Percentiles rank a stretch among this genome's conserved stretches.
Evolutionary conservation across 768 basidiomycete species (phyloP).

Genomic region (Dacryopinax primogenitus): DNA sequence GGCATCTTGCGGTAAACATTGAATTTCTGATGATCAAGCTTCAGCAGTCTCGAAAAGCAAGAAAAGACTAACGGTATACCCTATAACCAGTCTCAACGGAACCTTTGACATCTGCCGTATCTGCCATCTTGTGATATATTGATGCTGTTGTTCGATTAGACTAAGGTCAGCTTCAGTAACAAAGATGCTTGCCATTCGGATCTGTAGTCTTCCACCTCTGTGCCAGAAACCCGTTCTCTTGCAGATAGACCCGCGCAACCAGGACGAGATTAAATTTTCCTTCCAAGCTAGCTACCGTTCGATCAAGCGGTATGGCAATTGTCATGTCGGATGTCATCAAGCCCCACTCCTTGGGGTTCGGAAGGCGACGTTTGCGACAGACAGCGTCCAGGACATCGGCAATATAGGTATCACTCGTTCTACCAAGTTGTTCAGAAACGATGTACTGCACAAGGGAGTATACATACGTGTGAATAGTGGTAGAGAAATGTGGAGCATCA

Average conservation of each 20-base stretch:
- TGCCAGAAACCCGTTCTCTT: conserved; percentile 54
- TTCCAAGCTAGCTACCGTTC: conserved; percentile 90
- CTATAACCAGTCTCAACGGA: conserved; percentile 52
- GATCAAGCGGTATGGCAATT: conserved; percentile 77
- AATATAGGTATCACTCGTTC: conserved; percentile 89
- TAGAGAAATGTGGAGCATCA: conserved; percentile 66
- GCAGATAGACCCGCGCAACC: conserved; percentile 64
- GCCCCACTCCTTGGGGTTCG: conserved; percentile 67
- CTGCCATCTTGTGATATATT: not conserved
- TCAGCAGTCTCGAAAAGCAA: not conserved
- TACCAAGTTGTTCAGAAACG: conserved; percentile 22
- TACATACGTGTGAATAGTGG: conserved; percentile 84
- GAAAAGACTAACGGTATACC: conserved; percentile 30
- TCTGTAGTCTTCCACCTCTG: conserved; percentile 68
- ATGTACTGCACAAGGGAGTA: not conserved
- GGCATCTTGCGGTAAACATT: conserved; percentile 89
- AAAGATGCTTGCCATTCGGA: conserved; percentile 58
- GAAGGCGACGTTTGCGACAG: conserved; percentile 53
- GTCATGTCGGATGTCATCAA: conserved; percentile 56
- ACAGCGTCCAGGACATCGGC: conserved; percentile 85
- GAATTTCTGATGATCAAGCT: conserved; percentile 57
- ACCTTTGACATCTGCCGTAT: not conserved
- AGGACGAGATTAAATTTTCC: conserved; percentile 74
- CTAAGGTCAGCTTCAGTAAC: not conserved
- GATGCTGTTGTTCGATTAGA: not conserved